Percentiles rank a stretch among this genome's conserved stretches.
Conservation (phyloP, 352 stramenopile genomes). For the Plasmopara muralis region DNA sequence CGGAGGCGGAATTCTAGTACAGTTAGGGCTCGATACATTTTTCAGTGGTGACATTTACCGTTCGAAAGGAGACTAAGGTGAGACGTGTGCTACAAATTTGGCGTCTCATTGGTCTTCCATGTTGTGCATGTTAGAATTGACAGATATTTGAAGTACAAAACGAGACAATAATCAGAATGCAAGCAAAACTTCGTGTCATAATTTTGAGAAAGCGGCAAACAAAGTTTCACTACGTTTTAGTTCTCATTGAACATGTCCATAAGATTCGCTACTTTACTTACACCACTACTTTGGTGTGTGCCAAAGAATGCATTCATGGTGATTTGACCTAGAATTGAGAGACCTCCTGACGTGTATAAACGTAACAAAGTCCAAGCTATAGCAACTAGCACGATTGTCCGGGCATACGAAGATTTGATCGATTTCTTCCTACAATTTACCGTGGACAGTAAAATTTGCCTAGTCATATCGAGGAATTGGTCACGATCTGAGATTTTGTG, state of each 20-base stretch:
- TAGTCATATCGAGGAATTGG: constrained; percentile 66
- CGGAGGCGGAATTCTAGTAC: constrained; percentile 38
- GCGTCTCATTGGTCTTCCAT: constrained; percentile 19
- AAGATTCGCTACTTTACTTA: constrained; percentile 16
- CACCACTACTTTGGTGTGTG: not conserved
- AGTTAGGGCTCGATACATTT: not conserved
- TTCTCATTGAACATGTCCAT: constrained; percentile 47
- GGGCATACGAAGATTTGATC: constrained; percentile 35
- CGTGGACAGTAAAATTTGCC: constrained; percentile 57
- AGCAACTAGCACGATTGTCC: constrained; percentile 50
- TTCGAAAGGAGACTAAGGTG: constrained; percentile 11
- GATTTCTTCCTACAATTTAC: constrained; percentile 24
- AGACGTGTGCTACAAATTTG: constrained; percentile 11
- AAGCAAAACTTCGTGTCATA: constrained; percentile 22
- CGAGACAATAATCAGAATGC: constrained; percentile 29
- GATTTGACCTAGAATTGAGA: constrained; percentile 25
- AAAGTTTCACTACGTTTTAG: not conserved
- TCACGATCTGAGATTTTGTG: constrained; percentile 70
- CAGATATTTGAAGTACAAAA: constrained; percentile 13
- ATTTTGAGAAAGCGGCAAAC: not conserved
- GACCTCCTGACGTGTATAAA: constrained; percentile 60
- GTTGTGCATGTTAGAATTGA: constrained; percentile 32
- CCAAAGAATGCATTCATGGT: constrained; percentile 11
- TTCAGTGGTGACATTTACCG: no score
- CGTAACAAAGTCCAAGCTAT: constrained; percentile 57